Conservation (phyloP, 257 asterid genomes). For the Solanum piurae region DNA sequence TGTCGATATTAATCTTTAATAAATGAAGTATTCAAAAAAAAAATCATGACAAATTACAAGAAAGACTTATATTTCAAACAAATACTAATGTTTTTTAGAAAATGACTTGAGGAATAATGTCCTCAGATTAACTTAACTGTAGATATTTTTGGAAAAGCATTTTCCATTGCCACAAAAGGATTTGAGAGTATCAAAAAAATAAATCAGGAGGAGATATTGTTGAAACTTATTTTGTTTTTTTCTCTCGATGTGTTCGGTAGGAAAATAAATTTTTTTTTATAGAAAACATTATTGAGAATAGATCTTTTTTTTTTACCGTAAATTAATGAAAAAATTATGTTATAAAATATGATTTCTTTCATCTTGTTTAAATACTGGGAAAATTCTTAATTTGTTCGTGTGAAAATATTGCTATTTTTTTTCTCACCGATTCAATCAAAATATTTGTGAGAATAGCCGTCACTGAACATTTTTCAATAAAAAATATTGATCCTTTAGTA, state of each 20-base stretch:
- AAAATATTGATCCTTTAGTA: too few species aligned
- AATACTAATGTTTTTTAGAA: background rate
- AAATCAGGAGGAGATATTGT: background rate
- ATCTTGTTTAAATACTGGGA: background rate
- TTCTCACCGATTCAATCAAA: background rate
- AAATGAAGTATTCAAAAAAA: background rate
- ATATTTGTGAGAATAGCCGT: too few species aligned
- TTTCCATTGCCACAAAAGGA: background rate
- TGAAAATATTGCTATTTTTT: background rate
- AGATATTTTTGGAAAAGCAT: background rate
- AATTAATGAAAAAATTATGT: background rate
- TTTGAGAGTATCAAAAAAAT: background rate
- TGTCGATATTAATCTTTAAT: background rate
- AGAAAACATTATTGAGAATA: background rate
- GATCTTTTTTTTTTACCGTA: background rate
- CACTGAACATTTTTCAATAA: too few species aligned
- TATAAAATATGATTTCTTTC: background rate
- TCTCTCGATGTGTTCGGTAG: background rate
- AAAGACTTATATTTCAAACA: background rate
- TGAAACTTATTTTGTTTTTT: background rate
- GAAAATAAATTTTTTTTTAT: too few species aligned
- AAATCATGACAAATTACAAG: background rate
- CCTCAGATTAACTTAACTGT: background rate
- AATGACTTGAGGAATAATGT: background rate
- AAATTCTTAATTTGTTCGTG: too few species aligned